These are phyloP conservation scores for Sabuloglossum arenarium DNA, from an alignment of 495 filamentous ascomycete species.

Conservation along the genomic window DNA sequence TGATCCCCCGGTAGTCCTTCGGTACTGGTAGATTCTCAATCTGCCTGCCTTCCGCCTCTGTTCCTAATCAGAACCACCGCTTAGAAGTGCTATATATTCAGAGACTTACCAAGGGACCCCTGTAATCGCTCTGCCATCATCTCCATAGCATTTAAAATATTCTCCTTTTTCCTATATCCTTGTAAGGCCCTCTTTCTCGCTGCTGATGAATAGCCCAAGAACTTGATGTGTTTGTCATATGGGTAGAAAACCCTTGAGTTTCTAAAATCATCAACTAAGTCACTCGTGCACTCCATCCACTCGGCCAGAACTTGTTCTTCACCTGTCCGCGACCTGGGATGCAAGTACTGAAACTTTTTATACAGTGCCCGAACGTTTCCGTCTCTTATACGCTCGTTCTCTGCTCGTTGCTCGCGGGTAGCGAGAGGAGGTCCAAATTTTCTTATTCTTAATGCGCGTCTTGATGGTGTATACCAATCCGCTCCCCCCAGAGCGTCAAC, in stretches of 20 bases:
- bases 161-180: neutral
- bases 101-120: conserved; percentile 29
- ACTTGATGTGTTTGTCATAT: conserved; percentile 44
- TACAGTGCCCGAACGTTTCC: conserved; percentile 38
- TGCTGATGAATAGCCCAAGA: conserved; percentile 37
- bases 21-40: conserved; percentile 23
- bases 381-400: conserved; percentile 10
- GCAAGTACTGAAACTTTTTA: conserved; percentile 28
- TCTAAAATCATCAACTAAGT: conserved; percentile 61
- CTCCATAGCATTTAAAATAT: conserved; percentile 35
- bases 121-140: conserved; percentile 43
- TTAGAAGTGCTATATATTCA: conserved; percentile 10
- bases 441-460: neutral
- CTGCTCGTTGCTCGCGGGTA: conserved; percentile 2
- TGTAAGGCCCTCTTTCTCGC: conserved; percentile 14
- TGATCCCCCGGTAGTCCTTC: conserved; percentile 52
- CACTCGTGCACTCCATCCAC: conserved; percentile 57
- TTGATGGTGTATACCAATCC: neutral
- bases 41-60: conserved; percentile 11
- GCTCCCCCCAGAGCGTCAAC: neutral
- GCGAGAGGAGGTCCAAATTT: neutral
- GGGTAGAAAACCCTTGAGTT: conserved; percentile 59
- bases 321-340: conserved; percentile 27
- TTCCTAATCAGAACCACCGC: conserved; percentile 7
- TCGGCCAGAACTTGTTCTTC: conserved; percentile 30